Evolutionary conservation across 352 stramenopile genomes (phyloP), one percentile per base, ranked within the genome.

Genomic region (Achlya hypogyna): DNA sequence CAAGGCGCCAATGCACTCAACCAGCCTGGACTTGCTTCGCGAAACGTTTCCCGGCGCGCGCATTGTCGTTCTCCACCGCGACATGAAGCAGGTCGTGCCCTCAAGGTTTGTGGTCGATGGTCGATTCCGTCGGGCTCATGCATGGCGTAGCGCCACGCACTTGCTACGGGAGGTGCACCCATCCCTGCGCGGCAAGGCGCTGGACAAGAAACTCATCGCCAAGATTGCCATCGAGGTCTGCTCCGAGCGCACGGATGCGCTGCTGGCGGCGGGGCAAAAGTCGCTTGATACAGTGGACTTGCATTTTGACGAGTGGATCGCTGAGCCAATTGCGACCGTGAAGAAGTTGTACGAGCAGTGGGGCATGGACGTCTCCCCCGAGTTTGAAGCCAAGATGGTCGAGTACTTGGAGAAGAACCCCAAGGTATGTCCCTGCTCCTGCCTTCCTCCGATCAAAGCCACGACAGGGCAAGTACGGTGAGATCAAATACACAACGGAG

Each of bases 131-230:
- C n/a, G 12, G 20, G 16, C 28, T 58, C 4, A 35, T 53, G 5
- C 8, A 31, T 22, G 18, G n/a, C 32, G 9, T 65, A 65, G 60
- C n/a, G 60, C 60, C 4, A 51, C 47, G 45, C 20, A 67, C 6
- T 32, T 67, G 1, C 42, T 67, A 9, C 29, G 42, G 14, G 47
- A 25, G 20, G 51, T 67, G 47, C 60, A 67, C 51, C 60, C 60
- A 28, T 49, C 60, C 5, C 29, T 67, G 2, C 4, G 42, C 2
- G 60, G 60, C n/a, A 42, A 51, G 18, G 38, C 20, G 5, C 23
- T 67, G n/a, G 60, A 67, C 60, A 67, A 67, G 32, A 67, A 67
- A 27, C 60, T 51, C 18, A 14, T 67, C 14, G 60, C 42, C 4
- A 20, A 28, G 5, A 18, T 67, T 27, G 60, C 60, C 5, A 29